Base-by-base conservation (phyloP, 192 early-diverging fungal species). In the Radiomyces spectabilis region DNA sequence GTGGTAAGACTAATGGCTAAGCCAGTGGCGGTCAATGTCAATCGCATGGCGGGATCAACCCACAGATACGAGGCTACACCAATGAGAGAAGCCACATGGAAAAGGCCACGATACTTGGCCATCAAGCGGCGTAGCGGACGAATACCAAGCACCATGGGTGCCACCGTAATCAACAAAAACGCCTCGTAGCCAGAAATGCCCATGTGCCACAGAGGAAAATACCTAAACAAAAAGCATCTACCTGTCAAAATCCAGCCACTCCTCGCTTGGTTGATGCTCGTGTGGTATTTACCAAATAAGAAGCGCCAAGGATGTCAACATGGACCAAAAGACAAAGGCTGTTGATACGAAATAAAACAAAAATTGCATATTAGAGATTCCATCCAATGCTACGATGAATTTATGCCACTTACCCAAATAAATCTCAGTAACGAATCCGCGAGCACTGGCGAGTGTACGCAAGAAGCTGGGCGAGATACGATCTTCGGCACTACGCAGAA, bases 161-260 rank as follows among this genome's bases (percentile, higher is more conserved):
- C 59, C 10, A 76, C 43, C 31, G 82, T 84, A 15, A 80, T 71
- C 13, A 90, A 74, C 56, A 90, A 65, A 27, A 80, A 81, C 5
- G 78, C 81, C 58, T 90, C 88, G 56, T 80, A 88, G 45, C 88
- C 88, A 12, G 86, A 88, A 59, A 90, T 77, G 3, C 88, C 88
- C 88, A 90, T 90, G 65, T 87, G 77, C 83, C 86, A 90, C 29
- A 90, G 68, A 19, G 88, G 88, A 59, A 90, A 90, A 61, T 90
- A 90, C 87, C 87, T 85, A 50, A 79, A 34, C 18, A 12, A 51
- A 19, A n/a, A 6, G 29, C 27, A 48, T 18, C 46, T 16, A 29
- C 5, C 10, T 3, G 32, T 51, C 8, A 37, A 24, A 21, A 4
- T 38, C 4, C 32, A 35, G 5, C 32, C 21, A 26, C n/a, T 21